Evolutionary conservation across 1,284 basidiomycete genomes (phyloP), one percentile per base, ranked within the genome.

Genomic region (Boletellus sp.): DNA sequence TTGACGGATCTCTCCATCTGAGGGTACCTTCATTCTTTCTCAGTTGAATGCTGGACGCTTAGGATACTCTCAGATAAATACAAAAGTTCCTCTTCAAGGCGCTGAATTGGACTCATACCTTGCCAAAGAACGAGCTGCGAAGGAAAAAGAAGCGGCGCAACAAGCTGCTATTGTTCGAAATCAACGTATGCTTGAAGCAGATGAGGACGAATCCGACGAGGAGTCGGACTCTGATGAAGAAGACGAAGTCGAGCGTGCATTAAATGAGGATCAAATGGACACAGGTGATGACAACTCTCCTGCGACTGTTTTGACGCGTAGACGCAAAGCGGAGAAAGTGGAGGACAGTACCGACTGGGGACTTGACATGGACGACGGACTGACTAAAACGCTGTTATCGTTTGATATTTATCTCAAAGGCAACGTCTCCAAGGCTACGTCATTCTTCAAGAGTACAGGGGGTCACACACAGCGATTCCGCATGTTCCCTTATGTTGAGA

Each of bases 391-490:
- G 44, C 70, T 87, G 51, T 74, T 94, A 49, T 93, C 90, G 2
- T 98, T 89, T 59, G 95, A 99, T 66, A 96, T 99, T 56, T 99
- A 93, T 67, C 76, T 99, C 53, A 96, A 95, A 64, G 96, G 94
- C 6, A 90, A 94, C 60, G 84, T 93, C 29, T 85, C 85, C 37
- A 87, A 87, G 53, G 74, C 84, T 19, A 87, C 81, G 0, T 84
- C 83, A 2, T 94, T 94, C 68, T 92, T 93, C 74, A 91, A 91
- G 68, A 84, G 72, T 53, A 74, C 78, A 27, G 82, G 76, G 44
- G 76, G 72, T 23, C 84, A 82, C 57, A 74, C 74, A 32, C 87
- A 84, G 60, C 79, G 95, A 34, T 98, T 90, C 67, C 79, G 96
- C 54, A 97, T 98, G 90, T 99, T 98, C 69, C 96, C 96, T 0